Percentiles rank a stretch among this genome's conserved stretches.
Conservation (phyloP, 345 rosid genomes). For the Luvunga scandens region DNA sequence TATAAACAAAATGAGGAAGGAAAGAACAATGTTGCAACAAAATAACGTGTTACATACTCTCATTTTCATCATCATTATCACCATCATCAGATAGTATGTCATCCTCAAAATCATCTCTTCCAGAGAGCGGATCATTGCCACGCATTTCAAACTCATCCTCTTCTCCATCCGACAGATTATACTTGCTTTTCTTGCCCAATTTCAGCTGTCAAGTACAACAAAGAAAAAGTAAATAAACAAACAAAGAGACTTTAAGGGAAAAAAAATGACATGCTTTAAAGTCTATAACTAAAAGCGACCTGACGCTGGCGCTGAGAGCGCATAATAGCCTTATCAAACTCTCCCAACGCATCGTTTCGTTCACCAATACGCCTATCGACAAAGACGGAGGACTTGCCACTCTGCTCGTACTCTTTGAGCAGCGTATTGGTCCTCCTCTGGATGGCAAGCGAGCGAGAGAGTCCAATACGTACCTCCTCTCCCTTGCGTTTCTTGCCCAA, state of each 20-base stretch:
- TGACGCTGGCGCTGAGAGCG: constrained; percentile 82
- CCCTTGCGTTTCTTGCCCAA: constrained; percentile 92
- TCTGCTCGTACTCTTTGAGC: constrained; percentile 79
- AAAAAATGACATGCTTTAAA: no score
- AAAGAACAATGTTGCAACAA: background rate
- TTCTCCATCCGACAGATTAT: constrained; percentile 88
- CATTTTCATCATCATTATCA: constrained; percentile 39
- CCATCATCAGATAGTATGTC: constrained; percentile 54
- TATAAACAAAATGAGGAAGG: background rate
- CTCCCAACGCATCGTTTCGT: constrained; percentile 58
- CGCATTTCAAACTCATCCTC: constrained; percentile 56
- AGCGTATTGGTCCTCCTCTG: constrained; percentile 84
- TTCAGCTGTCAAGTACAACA: constrained; percentile 42
- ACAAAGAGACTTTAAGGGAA: background rate
- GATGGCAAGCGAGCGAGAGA: constrained; percentile 60
- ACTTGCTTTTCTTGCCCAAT: constrained; percentile 61
- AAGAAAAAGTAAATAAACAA: background rate
- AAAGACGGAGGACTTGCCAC: constrained; percentile 64
- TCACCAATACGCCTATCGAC: constrained; percentile 90
- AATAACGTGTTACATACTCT: constrained; percentile 29
- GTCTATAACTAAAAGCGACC: constrained; percentile 32
- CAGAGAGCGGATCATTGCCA: constrained; percentile 41
- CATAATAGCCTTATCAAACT: constrained; percentile 77
- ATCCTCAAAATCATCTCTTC: constrained; percentile 75
- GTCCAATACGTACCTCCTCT: constrained; percentile 73